A percentile compares a stretch with the other conserved stretches of the same genome.
Evolutionary conservation across 1,284 basidiomycete genomes (phyloP).

Genomic region (Boletus calvinii): DNA sequence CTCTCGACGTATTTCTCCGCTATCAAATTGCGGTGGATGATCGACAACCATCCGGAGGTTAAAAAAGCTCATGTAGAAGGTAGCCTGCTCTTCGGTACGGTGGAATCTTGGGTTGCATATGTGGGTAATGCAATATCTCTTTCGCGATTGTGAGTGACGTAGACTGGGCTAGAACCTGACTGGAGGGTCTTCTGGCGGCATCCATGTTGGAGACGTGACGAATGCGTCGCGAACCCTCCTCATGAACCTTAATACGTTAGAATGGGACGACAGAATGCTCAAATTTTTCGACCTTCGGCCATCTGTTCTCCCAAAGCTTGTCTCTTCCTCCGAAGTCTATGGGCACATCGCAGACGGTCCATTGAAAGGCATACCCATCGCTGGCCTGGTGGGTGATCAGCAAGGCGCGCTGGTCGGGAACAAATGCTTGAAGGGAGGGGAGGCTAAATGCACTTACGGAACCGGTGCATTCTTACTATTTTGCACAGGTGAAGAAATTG

Average conservation of each 20-base stretch:
- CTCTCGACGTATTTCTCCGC: constrained; percentile 97
- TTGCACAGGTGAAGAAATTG: constrained; percentile 86
- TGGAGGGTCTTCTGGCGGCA: constrained; percentile 62
- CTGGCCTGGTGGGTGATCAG: constrained; percentile 94
- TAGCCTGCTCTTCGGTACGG: constrained; percentile 88
- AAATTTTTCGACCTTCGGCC: constrained; percentile 84
- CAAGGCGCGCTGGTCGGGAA: constrained; percentile 96
- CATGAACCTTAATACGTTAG: constrained; percentile 78
- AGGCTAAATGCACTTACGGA: constrained; percentile 95
- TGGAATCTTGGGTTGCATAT: constrained; percentile 96
- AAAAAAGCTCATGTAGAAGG: constrained; percentile 79
- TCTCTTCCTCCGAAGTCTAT: constrained; percentile 91
- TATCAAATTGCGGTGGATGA: constrained; percentile 96
- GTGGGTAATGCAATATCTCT: constrained; percentile 45
- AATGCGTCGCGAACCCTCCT: constrained; percentile 97
- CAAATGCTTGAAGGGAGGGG: constrained; percentile 83
- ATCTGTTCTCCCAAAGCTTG: constrained; percentile 83
- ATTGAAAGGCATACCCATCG: constrained; percentile 80
- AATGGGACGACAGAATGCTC: constrained; percentile 84
- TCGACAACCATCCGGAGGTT: constrained; percentile 85
- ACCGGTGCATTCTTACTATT: constrained; percentile 96
- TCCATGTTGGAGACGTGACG: constrained; percentile 94
- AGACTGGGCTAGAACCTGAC: constrained; percentile 68
- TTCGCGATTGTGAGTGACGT: constrained; percentile 7
- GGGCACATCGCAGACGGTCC: constrained; percentile 71